phyloP scores from a whole-genome alignment of 371 early-diverging fungal species.

The Mortierella sp. region DNA sequence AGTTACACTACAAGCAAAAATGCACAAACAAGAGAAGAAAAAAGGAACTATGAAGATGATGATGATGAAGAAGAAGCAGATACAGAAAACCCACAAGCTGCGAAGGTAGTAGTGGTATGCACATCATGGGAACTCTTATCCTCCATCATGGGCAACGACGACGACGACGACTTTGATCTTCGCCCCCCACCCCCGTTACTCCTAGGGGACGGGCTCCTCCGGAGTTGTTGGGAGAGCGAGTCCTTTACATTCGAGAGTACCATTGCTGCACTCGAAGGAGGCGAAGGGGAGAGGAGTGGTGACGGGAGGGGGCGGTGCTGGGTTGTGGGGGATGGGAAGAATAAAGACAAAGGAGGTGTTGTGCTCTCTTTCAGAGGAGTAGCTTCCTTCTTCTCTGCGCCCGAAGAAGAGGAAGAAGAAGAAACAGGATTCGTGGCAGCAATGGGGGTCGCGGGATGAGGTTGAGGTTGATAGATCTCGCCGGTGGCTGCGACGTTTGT shows the following conservation, averaged over 20 bases:
- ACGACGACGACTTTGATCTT: too few species aligned
- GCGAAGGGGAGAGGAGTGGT: background rate
- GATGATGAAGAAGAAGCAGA: background rate
- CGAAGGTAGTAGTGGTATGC: background rate
- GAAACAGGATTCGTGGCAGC: background rate
- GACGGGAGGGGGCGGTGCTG: background rate
- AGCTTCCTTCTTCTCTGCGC: background rate
- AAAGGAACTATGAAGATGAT: background rate
- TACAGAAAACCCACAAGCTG: background rate
- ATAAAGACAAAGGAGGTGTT: background rate
- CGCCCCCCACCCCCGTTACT: too few species aligned
- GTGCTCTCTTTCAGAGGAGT: background rate
- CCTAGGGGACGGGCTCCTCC: background rate
- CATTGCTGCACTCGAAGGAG: background rate
- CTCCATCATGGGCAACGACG: background rate
- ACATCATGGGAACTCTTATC: too few species aligned
- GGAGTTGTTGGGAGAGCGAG: background rate
- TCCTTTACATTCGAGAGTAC: background rate
- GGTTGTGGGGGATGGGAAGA: background rate
- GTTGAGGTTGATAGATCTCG: background rate
- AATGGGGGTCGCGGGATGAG: background rate
- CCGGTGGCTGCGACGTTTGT: background rate
- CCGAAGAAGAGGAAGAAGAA: background rate
- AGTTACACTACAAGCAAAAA: too few species aligned
- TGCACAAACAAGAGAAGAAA: background rate